Conservation (phyloP, 495 filamentous ascomycete genomes). For the Aspergillus conjunctus region DNA sequence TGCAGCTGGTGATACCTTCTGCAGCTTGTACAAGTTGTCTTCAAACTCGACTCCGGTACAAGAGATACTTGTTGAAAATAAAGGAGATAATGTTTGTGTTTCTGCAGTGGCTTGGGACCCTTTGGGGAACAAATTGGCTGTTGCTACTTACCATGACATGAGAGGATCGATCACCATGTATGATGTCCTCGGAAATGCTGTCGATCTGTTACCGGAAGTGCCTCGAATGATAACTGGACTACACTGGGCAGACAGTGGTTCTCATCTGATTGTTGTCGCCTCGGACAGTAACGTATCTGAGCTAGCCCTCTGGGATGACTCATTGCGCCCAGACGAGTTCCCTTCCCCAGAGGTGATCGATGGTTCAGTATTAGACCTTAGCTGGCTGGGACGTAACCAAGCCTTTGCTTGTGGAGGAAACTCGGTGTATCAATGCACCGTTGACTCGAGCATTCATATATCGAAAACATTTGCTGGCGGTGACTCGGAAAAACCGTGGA, state of each 20-base stretch:
- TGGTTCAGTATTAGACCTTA: conserved; percentile 41
- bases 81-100: conserved; percentile 39
- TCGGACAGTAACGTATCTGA: conserved; percentile 45
- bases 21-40: conserved; percentile 74
- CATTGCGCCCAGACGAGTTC: conserved; percentile 44
- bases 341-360: conserved; percentile 43
- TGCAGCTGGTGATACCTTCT: conserved; percentile 75
- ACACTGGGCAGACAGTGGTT: conserved; percentile 42
- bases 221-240: conserved; percentile 49
- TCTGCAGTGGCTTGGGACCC: conserved; percentile 72
- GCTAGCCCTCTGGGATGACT: conserved; percentile 51
- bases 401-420: conserved; percentile 46
- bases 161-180: conserved; percentile 70
- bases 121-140: conserved; percentile 65
- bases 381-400: conserved; percentile 39
- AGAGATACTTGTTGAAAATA: conserved; percentile 43
- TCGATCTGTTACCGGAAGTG: conserved; percentile 51
- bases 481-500: conserved; percentile 37
- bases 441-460: conserved; percentile 44
- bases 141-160: conserved; percentile 65
- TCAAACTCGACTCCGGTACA: conserved; percentile 36
- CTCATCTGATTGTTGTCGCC: conserved; percentile 47
- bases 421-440: conserved; percentile 46
- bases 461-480: conserved; percentile 38
- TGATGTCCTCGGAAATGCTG: conserved; percentile 58